Conservation (phyloP, 2,329 filamentous ascomycete species). For the Neonectria magnoliae region DNA sequence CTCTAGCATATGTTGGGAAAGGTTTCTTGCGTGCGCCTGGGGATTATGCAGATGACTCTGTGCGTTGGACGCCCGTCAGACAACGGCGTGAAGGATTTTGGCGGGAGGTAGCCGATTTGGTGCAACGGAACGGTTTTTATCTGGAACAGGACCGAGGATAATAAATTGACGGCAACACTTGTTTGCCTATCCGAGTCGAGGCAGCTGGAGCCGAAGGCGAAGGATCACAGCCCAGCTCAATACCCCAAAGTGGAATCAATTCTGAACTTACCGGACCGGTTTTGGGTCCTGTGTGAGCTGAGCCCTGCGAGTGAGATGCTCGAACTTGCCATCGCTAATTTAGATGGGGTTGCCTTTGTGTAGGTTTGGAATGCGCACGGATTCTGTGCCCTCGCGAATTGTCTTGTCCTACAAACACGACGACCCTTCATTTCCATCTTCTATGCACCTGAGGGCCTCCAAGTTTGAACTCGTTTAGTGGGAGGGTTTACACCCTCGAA, state of each 20-base stretch:
- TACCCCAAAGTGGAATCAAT: neutral
- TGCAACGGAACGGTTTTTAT: constrained; percentile 4
- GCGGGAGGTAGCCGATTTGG: neutral
- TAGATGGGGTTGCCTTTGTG: neutral
- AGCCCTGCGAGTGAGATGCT: neutral
- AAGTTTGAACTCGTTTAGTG: neutral
- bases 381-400: neutral
- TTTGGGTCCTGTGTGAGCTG: constrained; percentile 6
- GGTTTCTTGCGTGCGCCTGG: neutral
- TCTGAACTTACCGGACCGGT: neutral
- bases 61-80: neutral
- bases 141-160: neutral
- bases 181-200: neutral
- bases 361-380: neutral
- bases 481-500: neutral
- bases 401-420: constrained; percentile 13
- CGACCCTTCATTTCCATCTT: neutral
- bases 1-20: neutral
- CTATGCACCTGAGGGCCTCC: neutral
- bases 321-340: neutral
- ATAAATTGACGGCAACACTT: constrained; percentile 1
- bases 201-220: constrained; percentile 16
- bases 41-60: neutral
- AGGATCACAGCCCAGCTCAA: neutral
- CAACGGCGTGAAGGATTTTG: neutral